Evolutionary conservation across 371 early-diverging fungal species (phyloP), one percentile per base, ranked within the genome.

Genomic region (Mortierella sp.): DNA sequence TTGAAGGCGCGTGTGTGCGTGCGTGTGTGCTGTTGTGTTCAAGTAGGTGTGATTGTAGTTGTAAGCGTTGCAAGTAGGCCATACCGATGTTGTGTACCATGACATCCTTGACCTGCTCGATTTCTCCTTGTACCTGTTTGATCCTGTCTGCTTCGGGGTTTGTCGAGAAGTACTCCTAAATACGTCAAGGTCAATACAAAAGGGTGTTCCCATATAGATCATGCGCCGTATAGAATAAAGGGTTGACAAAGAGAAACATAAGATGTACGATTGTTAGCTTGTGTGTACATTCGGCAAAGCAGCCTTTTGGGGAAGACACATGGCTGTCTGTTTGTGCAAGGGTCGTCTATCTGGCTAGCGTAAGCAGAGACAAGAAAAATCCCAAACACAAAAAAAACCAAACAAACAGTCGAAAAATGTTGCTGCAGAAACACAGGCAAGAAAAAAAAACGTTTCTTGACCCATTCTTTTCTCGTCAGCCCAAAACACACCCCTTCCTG

Each of bases 71-170:
- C 41, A 41, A 41, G 41, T 41, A 41, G 41, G 51, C 51, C 51
- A 51, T 91, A 91, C 94, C 95, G 77, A 98, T 97, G 82, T 98
- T 98, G 87, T 96, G 94, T 10, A 96, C 96, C 97, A 97, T 97
- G 46, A 97, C 96, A 90, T 97, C 97, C 88, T 96, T 96, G 76
- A 97, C 98, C 83, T 96, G 96, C 72, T 96, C 95, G 80, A 98
- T 96, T 88, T 97, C 97, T 32, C 95, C 95, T 78, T 96, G 96
- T 1, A 96, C 97, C 85, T 96, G 95, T 54, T 94, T 92, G 78
- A 97, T 90, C 71, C 92, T 90, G 89, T 97, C 97, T 4, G 94
- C 93, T 49, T 90, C 88, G 35, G 95, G 94, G 85, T 93, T 93
- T 48, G 91, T 91, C 29, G 95, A 95, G 83, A 91, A 97, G 76